A percentile compares a stretch with the other conserved stretches of the same genome.
Evolutionary conservation across 83 land plant genomes (phyloP).

Genomic region (Thuja plicata): DNA sequence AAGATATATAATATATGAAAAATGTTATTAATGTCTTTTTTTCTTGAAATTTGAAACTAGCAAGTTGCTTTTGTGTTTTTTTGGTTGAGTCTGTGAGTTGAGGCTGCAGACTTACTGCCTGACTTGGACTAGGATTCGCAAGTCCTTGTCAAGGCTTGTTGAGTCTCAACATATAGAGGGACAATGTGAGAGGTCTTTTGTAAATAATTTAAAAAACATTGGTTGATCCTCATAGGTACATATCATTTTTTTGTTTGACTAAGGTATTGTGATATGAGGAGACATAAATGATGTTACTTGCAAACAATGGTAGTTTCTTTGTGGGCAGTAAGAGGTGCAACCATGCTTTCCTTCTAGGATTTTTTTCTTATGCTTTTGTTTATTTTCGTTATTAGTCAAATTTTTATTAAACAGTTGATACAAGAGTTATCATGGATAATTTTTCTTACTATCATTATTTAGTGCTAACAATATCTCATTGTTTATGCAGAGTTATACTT

Average conservation of each 20-base stretch:
- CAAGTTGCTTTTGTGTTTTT: too few species aligned
- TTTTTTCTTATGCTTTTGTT: background rate
- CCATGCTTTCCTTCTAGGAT: slow-evolving; percentile 1
- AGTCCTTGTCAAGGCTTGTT: too few species aligned
- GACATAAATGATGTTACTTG: background rate
- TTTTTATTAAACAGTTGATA: background rate
- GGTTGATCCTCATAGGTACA: background rate
- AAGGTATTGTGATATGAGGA: background rate
- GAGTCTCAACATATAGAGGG: background rate
- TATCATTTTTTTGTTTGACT: background rate
- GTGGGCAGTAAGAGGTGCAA: background rate
- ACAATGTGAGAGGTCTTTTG: background rate
- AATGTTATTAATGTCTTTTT: too few species aligned
- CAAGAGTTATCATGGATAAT: background rate
- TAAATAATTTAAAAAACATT: background rate
- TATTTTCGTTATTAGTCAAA: background rate
- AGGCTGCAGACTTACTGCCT: too few species aligned
- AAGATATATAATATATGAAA: too few species aligned
- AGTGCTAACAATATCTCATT: slow-evolving; percentile 10
- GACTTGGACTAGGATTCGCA: too few species aligned
- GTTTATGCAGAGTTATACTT: slow-evolving; percentile 79
- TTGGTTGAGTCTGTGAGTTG: too few species aligned
- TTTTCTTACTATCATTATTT: background rate
- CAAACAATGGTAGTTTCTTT: background rate
- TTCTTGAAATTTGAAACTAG: too few species aligned